Evolutionary conservation across 2,329 filamentous ascomycete genomes (phyloP).

Genomic region (Beauveria pseudobassiana): DNA sequence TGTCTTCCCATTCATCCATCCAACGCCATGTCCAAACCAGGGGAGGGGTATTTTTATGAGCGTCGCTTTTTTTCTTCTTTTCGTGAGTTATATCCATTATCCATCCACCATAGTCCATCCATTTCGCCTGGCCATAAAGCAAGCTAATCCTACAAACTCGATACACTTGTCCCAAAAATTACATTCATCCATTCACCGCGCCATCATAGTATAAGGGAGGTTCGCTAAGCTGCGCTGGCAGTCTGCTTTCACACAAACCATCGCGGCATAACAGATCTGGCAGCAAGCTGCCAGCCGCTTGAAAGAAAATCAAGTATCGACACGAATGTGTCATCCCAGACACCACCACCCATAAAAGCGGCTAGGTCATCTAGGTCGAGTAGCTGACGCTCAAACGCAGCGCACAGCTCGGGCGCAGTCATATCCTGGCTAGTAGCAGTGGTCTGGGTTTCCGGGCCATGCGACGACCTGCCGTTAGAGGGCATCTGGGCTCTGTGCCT

Average conservation of each 20-base stretch:
- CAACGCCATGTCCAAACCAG: constrained; percentile 3
- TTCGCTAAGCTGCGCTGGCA: background rate
- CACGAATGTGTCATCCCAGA: constrained; percentile 25
- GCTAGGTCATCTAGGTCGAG: constrained; percentile 54
- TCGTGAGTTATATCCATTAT: background rate
- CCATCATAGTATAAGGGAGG: background rate
- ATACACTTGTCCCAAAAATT: background rate
- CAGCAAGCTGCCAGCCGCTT: background rate
- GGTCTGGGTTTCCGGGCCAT: constrained; percentile 24
- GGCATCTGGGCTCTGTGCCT: constrained; percentile 27
- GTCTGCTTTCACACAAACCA: background rate
- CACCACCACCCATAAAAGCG: constrained; percentile 55
- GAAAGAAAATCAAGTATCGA: background rate
- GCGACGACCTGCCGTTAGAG: constrained; percentile 24
- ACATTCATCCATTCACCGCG: background rate
- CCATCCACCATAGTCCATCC: background rate
- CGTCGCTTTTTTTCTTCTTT: background rate
- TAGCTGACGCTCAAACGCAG: constrained; percentile 52
- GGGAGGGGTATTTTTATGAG: background rate
- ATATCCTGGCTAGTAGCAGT: constrained; percentile 41
- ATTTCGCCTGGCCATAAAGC: background rate
- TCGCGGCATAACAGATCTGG: constrained; percentile 5
- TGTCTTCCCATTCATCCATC: background rate
- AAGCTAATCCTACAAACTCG: background rate
- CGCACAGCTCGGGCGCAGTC: constrained; percentile 51